phyloP scores from a whole-genome alignment of 495 filamentous ascomycete species.

The Penicillium coffeae region DNA sequence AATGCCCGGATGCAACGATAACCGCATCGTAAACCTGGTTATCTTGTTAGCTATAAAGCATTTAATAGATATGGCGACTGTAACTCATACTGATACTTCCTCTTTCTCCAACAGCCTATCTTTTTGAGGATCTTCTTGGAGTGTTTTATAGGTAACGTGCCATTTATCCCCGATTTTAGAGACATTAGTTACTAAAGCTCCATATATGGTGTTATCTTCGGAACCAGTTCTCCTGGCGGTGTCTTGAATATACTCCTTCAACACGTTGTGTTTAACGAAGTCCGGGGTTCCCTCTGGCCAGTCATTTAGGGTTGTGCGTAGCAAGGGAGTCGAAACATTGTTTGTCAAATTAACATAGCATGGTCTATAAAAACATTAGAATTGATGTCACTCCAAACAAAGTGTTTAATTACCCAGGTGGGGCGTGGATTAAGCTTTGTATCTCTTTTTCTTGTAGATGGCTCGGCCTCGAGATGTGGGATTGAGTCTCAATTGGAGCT shows the following conservation, averaged over 20 bases:
- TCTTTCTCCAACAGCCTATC: conserved; percentile 16
- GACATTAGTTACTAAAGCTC: conserved; percentile 55
- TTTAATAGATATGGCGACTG: no score
- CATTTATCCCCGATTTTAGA: conserved; percentile 46
- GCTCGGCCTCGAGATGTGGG: conserved; percentile 50
- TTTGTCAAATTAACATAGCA: conserved; percentile 61
- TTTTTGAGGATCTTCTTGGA: conserved; percentile 32
- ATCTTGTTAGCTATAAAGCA: background rate
- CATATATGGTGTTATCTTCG: conserved; percentile 46
- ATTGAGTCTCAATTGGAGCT: conserved; percentile 51
- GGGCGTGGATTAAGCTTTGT: conserved; percentile 40
- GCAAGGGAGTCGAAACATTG: conserved; percentile 60
- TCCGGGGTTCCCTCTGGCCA: conserved; percentile 58
- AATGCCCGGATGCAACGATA: conserved; percentile 57
- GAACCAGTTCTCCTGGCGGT: conserved; percentile 49
- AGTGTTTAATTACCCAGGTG: conserved; percentile 39
- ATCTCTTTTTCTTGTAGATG: conserved; percentile 26
- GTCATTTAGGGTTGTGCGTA: conserved; percentile 53
- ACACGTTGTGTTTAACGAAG: conserved; percentile 51
- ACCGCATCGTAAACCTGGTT: conserved; percentile 51
- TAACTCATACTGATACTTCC: conserved; percentile 17
- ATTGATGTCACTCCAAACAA: background rate
- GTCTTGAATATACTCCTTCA: conserved; percentile 58
- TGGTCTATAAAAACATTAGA: conserved; percentile 27
- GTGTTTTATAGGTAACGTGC: conserved; percentile 40